phyloP scores from a whole-genome alignment of 148 eudicot species.

The Chenopodium berlandieri region DNA sequence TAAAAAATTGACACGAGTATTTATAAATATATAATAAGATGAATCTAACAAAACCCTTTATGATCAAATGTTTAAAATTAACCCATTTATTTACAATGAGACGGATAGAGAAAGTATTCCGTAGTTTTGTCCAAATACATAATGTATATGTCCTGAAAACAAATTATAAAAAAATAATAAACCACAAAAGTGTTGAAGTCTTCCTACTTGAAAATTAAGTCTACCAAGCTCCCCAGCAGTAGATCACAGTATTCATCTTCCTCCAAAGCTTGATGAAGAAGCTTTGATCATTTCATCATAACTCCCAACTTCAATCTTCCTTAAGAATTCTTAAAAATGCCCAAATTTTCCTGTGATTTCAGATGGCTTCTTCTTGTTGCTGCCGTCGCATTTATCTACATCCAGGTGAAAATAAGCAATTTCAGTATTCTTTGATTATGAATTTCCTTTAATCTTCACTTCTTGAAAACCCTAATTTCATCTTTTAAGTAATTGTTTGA shows the following conservation, averaged over 20 bases:
- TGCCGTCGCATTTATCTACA: conserved; percentile 66
- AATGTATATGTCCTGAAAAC: too few species aligned
- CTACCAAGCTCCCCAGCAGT: background rate
- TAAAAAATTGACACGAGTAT: too few species aligned
- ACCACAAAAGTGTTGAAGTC: background rate
- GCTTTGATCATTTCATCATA: background rate
- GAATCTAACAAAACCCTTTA: too few species aligned
- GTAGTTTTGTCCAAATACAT: too few species aligned
- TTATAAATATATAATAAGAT: too few species aligned
- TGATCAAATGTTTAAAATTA: too few species aligned
- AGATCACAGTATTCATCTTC: background rate
- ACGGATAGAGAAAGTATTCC: too few species aligned
- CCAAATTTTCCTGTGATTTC: conserved; percentile 52
- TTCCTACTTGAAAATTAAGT: background rate
- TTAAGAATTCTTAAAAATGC: conserved; percentile 29
- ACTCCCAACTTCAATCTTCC: background rate
- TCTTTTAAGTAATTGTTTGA: background rate
- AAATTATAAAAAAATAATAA: too few species aligned
- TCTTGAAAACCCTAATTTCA: conserved; percentile 7
- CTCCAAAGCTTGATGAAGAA: conserved; percentile 8
- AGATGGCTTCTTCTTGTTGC: conserved; percentile 74
- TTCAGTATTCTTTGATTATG: background rate
- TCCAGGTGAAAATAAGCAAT: conserved; percentile 48
- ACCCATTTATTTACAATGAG: too few species aligned
- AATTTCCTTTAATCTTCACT: background rate